Conservation (phyloP, 345 rosid genomes). For the Psidium guajava region DNA sequence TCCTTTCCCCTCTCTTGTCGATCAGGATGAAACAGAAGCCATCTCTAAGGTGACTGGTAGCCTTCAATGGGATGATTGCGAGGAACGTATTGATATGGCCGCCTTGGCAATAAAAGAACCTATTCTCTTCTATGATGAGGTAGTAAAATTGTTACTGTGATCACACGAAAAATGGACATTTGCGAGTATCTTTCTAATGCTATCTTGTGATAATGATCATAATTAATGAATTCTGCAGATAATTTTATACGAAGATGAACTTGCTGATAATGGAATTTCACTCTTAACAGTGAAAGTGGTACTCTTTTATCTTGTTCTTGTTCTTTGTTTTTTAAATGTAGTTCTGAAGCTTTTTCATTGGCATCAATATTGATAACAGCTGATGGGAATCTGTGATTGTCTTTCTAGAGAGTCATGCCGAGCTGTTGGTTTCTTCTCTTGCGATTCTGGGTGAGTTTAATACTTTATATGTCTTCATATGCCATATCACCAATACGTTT, state of each 20-base stretch:
- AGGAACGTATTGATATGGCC: constrained; percentile 65
- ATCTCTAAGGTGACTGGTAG: constrained; percentile 8
- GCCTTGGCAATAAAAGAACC: constrained; percentile 82
- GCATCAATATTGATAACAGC: background rate
- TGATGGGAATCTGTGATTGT: background rate
- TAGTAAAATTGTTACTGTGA: background rate
- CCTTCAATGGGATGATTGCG: constrained; percentile 73
- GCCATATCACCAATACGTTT: background rate
- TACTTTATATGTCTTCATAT: background rate
- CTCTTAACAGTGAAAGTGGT: constrained; percentile 96
- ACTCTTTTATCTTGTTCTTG: constrained; percentile 8
- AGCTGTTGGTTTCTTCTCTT: constrained; percentile 93
- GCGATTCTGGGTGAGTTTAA: constrained; percentile 82
- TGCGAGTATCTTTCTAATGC: background rate
- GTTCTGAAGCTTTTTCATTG: background rate
- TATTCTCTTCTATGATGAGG: constrained; percentile 98
- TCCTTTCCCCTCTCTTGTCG: background rate
- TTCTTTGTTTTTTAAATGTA: background rate
- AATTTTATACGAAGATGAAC: constrained; percentile 90
- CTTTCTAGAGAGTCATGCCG: constrained; percentile 86
- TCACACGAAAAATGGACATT: background rate
- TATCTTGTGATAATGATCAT: constrained; percentile 2
- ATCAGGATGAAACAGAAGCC: constrained; percentile 25
- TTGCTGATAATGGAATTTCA: constrained; percentile 90
- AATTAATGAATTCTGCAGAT: constrained; percentile 38